Evolutionary conservation across 345 rosid genomes (phyloP).

Genomic region (Rhodamnia rubescens): DNA sequence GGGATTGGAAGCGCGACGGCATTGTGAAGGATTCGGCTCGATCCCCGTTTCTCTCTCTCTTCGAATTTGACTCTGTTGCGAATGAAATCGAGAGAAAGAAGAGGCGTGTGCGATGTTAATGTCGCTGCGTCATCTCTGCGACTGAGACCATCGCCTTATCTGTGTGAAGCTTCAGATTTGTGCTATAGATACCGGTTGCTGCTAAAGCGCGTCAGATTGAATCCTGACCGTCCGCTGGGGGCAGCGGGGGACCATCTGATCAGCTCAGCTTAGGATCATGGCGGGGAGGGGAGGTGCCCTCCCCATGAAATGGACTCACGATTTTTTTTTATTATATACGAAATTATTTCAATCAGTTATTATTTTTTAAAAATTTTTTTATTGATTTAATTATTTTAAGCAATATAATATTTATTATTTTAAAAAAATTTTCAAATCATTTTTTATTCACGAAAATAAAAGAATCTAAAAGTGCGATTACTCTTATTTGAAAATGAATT

Average conservation of each 20-base stretch:
- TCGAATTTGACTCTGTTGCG: neutral
- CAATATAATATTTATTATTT: no score
- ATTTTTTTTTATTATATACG: no score
- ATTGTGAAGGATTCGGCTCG: neutral
- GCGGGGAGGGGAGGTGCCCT: neutral
- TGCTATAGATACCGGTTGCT: neutral
- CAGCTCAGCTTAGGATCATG: neutral
- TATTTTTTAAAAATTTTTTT: no score
- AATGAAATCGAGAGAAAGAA: neutral
- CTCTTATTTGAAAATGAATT: no score
- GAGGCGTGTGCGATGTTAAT: neutral
- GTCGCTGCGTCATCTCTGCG: neutral
- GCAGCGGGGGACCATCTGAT: neutral
- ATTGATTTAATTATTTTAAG: no score
- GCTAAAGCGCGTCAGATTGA: neutral
- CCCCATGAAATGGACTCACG: neutral
- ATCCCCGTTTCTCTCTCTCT: neutral
- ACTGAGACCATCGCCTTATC: neutral
- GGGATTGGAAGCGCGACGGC: constrained; percentile 19
- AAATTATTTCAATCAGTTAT: no score
- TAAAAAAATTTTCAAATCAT: no score
- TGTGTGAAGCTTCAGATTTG: neutral
- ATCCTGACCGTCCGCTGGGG: neutral
- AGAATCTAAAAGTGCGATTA: no score
- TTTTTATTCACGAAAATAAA: no score